phyloP scores from a whole-genome alignment of 306 rosid genomes.

The Trifolium fragiferum region DNA sequence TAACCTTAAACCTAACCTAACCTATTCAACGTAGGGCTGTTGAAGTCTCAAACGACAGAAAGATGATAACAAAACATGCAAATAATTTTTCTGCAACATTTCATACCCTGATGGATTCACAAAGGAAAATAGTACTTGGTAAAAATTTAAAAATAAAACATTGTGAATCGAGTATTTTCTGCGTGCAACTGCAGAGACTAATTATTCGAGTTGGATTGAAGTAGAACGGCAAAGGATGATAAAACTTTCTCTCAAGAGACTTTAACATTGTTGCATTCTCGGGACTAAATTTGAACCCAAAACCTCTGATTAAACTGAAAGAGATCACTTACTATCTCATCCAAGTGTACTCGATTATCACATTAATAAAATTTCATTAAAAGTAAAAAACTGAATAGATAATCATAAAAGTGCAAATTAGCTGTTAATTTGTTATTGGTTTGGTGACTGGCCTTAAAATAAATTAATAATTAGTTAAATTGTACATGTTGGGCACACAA shows the following conservation, averaged over 20 bases:
- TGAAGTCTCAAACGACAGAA: constrained; percentile 35
- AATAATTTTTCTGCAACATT: constrained; percentile 26
- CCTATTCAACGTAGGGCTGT: constrained; percentile 31
- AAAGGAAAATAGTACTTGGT: no score
- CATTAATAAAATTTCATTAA: constrained; percentile 15
- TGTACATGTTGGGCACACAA: constrained; percentile 9
- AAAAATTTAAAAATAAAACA: no score
- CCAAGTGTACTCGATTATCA: background rate
- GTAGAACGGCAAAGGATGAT: no score
- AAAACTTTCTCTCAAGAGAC: no score
- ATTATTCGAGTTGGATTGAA: no score
- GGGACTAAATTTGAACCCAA: no score
- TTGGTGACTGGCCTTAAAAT: constrained; percentile 54
- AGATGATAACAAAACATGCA: constrained; percentile 28
- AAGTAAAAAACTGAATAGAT: background rate
- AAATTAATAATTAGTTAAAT: background rate
- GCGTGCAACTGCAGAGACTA: no score
- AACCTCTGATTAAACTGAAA: no score
- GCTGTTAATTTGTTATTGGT: constrained; percentile 43
- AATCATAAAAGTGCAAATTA: constrained; percentile 19
- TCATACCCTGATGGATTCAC: background rate
- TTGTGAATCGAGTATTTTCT: no score
- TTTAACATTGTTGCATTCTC: no score
- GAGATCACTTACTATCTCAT: no score
- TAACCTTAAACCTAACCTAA: constrained; percentile 47